These are phyloP conservation scores for Aciculosporium take DNA, from an alignment of 2,329 filamentous ascomycete genomes.

Conservation along the genomic window DNA sequence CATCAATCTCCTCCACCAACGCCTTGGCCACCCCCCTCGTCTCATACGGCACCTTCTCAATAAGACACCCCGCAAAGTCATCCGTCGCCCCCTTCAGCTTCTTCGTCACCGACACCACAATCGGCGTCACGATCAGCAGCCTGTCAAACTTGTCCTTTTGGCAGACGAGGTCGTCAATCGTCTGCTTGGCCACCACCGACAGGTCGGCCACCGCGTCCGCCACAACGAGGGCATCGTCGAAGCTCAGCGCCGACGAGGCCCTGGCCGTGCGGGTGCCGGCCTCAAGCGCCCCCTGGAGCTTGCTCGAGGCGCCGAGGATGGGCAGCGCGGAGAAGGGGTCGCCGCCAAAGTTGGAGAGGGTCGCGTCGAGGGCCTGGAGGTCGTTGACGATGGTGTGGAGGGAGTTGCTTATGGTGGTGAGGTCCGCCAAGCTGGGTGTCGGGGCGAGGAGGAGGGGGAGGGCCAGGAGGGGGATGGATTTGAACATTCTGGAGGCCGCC, in stretches of 20 bases:
- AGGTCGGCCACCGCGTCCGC: slow-evolving; percentile 23
- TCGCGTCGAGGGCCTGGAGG: slow-evolving; percentile 18
- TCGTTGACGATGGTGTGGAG: slow-evolving; percentile 22
- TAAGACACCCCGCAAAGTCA: slow-evolving; percentile 22
- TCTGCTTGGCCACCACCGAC: slow-evolving; percentile 21
- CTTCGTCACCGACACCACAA: slow-evolving; percentile 27
- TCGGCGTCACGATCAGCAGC: slow-evolving; percentile 25
- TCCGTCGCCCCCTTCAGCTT: slow-evolving; percentile 24
- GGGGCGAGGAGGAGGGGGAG: slow-evolving; percentile 7
- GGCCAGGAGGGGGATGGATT: too few relatives aligned
- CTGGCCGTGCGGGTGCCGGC: slow-evolving; percentile 23
- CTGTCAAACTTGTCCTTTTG: slow-evolving; percentile 29
- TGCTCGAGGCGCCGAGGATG: slow-evolving; percentile 24
- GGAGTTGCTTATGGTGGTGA: slow-evolving; percentile 25
- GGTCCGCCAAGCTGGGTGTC: too few relatives aligned
- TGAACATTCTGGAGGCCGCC: background rate
- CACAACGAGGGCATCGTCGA: slow-evolving; percentile 23
- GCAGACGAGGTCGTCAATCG: slow-evolving; percentile 22
- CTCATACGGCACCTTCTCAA: slow-evolving; percentile 25
- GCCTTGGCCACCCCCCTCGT: slow-evolving; percentile 18
- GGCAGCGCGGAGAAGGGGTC: slow-evolving; percentile 22
- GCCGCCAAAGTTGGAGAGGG: slow-evolving; percentile 23
- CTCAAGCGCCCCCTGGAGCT: slow-evolving; percentile 26
- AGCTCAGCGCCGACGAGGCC: slow-evolving; percentile 21
- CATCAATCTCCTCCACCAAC: slow-evolving; percentile 23